Base-by-base conservation (phyloP, 148 eudicot species). In the Oxyria digyna region DNA sequence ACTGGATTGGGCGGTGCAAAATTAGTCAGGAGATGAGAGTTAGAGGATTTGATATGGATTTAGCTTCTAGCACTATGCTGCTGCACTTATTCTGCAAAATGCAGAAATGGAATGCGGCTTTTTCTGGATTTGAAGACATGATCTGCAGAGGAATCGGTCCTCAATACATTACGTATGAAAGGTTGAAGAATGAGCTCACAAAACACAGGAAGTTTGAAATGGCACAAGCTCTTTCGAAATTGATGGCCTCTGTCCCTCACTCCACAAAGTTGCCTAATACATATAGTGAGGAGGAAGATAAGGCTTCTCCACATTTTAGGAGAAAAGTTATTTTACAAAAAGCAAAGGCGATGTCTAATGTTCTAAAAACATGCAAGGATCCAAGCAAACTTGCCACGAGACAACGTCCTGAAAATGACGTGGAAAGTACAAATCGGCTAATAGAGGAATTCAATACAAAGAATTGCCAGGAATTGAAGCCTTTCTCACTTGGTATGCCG, bases 1-100 rank as follows among this genome's bases (percentile, higher is more conserved):
- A 14, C 42, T 85, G 80, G 84, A 82, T 18, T 70, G 74, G 73
- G 84, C 83, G 49, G 14, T 78, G 69, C 81, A 79, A 63, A n/a
- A 64, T 91, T 55, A 86, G 80, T 33, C 72, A 76, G 72, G 91
- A 88, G 74, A 86, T 91, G 95, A 85, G 79, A 78, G 78, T 64
- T 18, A 79, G 73, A 69, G 89, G 85, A 20, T 74, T 70, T 49
- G 87, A 77, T 74, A 72, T 86, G 78, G 86, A 88, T 66, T 75
- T 80, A 26, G 76, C 78, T 74, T 48, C 78, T 35, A 75, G 75
- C 63, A 85, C 85, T 29, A 73, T 83, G 84, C 59, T 91, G 59
- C 72, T 91, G 59, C 83, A 84, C 63, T 73, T 86, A 73, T 63
- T 86, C 59, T 79, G 85, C 71, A 79, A 77, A 73, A 67, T 74